Conservation (phyloP, 164 flowering plant species). For the Malania oleifera region DNA sequence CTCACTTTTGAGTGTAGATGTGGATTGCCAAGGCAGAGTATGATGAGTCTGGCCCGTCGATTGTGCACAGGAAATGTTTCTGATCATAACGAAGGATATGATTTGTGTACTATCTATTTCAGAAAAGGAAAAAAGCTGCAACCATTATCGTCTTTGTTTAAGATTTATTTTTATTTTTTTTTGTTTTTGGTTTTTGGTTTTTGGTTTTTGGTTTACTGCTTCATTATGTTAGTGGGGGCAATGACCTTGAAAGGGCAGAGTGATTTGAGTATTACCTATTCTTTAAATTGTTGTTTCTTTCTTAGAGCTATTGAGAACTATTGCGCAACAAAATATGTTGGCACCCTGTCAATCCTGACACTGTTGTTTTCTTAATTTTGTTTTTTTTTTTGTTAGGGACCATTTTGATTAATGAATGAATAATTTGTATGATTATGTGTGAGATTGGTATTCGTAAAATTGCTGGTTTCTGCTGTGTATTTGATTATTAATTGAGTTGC, state of each 20-base stretch:
- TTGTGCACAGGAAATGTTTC: conserved; percentile 40
- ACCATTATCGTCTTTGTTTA: conserved; percentile 1
- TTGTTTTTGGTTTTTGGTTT: background rate
- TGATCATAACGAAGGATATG: conserved; percentile 10
- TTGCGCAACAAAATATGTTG: no score
- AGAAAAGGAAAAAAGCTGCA: conserved; percentile 10
- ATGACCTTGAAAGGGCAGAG: background rate
- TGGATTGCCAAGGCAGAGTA: conserved; percentile 28
- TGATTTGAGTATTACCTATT: background rate
- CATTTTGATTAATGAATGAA: no score
- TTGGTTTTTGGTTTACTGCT: background rate
- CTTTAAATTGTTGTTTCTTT: no score
- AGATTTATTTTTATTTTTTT: background rate
- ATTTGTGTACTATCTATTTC: conserved; percentile 6
- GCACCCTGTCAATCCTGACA: no score
- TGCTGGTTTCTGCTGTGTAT: no score
- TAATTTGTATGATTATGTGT: no score
- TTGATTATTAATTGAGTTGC: no score
- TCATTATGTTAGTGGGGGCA: background rate
- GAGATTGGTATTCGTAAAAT: no score
- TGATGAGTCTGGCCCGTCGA: conserved; percentile 22
- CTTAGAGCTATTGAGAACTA: no score
- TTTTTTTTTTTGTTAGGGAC: no score
- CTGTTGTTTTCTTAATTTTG: no score
- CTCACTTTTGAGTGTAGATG: conserved; percentile 26